Base-by-base conservation (phyloP, 2,329 filamentous ascomycete species). In the Aspergillus awamori region DNA sequence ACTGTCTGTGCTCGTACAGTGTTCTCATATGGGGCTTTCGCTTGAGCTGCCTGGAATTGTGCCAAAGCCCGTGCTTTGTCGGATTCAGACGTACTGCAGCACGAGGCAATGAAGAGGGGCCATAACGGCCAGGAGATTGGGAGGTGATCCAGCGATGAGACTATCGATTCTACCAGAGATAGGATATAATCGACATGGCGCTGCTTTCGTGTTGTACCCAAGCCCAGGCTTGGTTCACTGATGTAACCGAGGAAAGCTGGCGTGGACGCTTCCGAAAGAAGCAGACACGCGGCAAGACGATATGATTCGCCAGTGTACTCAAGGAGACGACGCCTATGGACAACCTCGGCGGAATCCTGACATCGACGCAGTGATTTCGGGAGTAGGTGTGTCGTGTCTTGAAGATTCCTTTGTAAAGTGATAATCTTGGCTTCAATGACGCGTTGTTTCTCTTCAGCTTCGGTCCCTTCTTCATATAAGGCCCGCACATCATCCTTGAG, bases 61-160 rank as follows among this genome's bases (percentile, higher is more conserved):
- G 41, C 39, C 30, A 56, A 26, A 13, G 39, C 39, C n/a, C 43
- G 41, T 26, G 26, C 39, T 45, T 47, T 45, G n/a, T 45, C 24
- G 11, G 39, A 33, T 7, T 47, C 53, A 3, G 26, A 24, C 5
- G 41, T 39, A 30, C 53, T 20, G 43, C 53, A 56, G 30, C 53
- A 56, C 3, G 53, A 45, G 17, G 53, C 53, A 26, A 56, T 38
- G 11, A 56, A 56, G 17, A 56, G 53, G 28, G 53, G 39, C 53
- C 53, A 56, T 15, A 56, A 39, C 33, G 39, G 53, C 53, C 53
- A 56, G 26, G 53, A 56, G n/a, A 56, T 47, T 13, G 39, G 53
- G 6, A 56, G 30, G 28, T 45, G 45, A 41, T 47, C 53, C 15
- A 56, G 6, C 5, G 36, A 22, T 7, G 26, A 56, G n/a, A 56